Base-by-base conservation (phyloP, 108 stramenopile species). In the Aureococcus anophagefferens region DNA sequence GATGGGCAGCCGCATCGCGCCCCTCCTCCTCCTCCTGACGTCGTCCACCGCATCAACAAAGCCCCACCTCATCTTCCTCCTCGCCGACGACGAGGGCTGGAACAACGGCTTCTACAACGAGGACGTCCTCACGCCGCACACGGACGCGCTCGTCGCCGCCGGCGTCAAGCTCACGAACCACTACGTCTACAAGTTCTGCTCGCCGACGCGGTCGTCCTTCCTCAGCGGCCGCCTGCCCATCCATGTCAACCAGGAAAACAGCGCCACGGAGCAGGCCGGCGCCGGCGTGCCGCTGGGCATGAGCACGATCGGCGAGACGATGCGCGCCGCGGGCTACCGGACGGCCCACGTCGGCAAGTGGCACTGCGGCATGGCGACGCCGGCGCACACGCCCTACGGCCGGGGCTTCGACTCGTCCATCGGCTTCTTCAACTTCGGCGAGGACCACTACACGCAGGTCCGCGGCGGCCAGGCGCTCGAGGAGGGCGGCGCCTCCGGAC, bases 341-440 rank as follows among this genome's bases (percentile, higher is more conserved):
- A 75, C 74, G 30, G 44, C 34, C 40, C 25, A 33, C 32, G 35
- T 30, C 11, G 74, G 74, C 63, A 75, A 75, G 70, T 59, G 46
- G 74, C 68, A 75, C 70, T 34, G 40, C 1, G 74, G 74, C 37
- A 75, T 75, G 74, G 74, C 74, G 14, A 75, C 74, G 29, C 51
- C 29, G 25, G 46, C 34, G 31, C 74, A 75, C 45, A 70, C 74
- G 33, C 74, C 74, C 31, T 21, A 28, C n/a, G 70, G 74, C 63
- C 62, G 74, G 63, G 74, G 74, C 30, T 75, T 31, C 59, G 74
- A 75, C 21, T 33, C 73, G 0, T 74, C 32, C 35, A 37, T 67
- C 0, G 36, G 25, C 31, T 68, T 40, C 67, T 74, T 25, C 35
- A 68, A 62, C 45, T 33, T 36, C 68, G n/a, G 30, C 16, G 69